These are phyloP conservation scores for Exophiala spinifera DNA, from an alignment of 2,329 filamentous ascomycete genomes.

Conservation along the genomic window DNA sequence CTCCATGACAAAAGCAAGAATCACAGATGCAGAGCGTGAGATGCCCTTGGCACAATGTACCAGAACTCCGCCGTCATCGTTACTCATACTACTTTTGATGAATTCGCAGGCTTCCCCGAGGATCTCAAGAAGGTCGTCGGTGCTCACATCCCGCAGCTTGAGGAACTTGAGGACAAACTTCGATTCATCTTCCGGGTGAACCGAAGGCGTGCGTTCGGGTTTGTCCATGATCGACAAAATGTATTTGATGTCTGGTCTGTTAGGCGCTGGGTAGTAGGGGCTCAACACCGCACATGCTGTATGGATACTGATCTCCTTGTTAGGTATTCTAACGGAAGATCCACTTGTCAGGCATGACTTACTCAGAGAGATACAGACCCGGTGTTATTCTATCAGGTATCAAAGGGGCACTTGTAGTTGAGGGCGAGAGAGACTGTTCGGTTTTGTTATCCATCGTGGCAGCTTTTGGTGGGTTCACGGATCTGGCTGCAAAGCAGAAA, in stretches of 20 bases:
- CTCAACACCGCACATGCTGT: slow-evolving; percentile 24
- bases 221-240: slow-evolving; percentile 20
- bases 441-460: slow-evolving; percentile 5
- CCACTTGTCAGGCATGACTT: slow-evolving; percentile 1
- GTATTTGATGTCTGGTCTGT: slow-evolving; percentile 22
- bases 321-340: neutral
- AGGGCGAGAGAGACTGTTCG: slow-evolving; percentile 3
- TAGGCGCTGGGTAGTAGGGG: slow-evolving; percentile 19
- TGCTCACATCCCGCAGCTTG: slow-evolving; percentile 12
- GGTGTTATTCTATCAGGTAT: slow-evolving; percentile 24
- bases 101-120: slow-evolving; percentile 19
- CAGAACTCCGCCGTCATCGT: slow-evolving; percentile 22
- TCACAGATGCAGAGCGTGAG: slow-evolving; percentile 23
- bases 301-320: slow-evolving; percentile 13
- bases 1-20: slow-evolving; percentile 24
- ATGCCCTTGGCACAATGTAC: slow-evolving; percentile 26
- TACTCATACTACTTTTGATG: slow-evolving; percentile 16
- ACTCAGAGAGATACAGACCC: slow-evolving; percentile 24
- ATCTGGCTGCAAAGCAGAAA: slow-evolving; percentile 5
- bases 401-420: slow-evolving; percentile 21
- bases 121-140: slow-evolving; percentile 14
- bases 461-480: neutral
- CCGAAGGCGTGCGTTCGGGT: slow-evolving; percentile 13
- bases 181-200: slow-evolving; percentile 13
- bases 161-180: slow-evolving; percentile 25